Evolutionary conservation across 2,329 filamentous ascomycete species (phyloP).

Genomic region (Paracoccidioides lutzii): DNA sequence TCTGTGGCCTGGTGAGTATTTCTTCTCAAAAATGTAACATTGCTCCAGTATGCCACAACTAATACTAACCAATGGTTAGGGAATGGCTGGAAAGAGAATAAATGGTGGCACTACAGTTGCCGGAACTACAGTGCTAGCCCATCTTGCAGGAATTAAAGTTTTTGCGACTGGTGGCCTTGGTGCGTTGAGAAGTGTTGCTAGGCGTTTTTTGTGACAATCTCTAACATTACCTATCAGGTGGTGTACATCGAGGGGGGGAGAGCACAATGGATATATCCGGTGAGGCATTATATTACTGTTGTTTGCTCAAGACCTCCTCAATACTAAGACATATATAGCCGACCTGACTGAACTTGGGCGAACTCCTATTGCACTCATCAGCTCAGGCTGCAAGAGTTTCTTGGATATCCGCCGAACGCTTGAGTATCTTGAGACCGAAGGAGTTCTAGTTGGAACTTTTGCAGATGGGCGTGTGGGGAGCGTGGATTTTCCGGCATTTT

Average conservation of each 20-base stretch:
- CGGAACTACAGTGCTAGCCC: constrained; percentile 81
- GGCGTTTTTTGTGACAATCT: neutral
- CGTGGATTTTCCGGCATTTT: constrained; percentile 87
- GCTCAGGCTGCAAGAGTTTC: constrained; percentile 90
- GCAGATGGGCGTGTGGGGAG: constrained; percentile 60
- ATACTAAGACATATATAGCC: constrained; percentile 34
- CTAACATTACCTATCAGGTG: constrained; percentile 36
- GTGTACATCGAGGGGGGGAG: constrained; percentile 82
- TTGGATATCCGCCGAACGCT: constrained; percentile 82
- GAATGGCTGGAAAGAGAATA: constrained; percentile 51
- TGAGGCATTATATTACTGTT: constrained; percentile 11
- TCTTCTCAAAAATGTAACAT: neutral
- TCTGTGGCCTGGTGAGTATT: constrained; percentile 58
- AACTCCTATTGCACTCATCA: constrained; percentile 76
- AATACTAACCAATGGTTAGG: constrained; percentile 30
- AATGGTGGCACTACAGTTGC: constrained; percentile 90
- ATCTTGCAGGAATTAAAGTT: constrained; percentile 74
- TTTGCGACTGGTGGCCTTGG: constrained; percentile 89
- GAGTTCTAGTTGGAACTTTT: constrained; percentile 77
- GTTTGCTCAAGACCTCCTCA: neutral
- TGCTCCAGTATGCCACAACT: neutral
- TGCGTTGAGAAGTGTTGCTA: constrained; percentile 10
- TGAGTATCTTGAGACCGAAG: constrained; percentile 60
- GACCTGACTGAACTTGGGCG: constrained; percentile 88
- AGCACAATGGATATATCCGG: constrained; percentile 76